phyloP scores from a whole-genome alignment of 2,329 filamentous ascomycete genomes.

The Metarhizium album region DNA sequence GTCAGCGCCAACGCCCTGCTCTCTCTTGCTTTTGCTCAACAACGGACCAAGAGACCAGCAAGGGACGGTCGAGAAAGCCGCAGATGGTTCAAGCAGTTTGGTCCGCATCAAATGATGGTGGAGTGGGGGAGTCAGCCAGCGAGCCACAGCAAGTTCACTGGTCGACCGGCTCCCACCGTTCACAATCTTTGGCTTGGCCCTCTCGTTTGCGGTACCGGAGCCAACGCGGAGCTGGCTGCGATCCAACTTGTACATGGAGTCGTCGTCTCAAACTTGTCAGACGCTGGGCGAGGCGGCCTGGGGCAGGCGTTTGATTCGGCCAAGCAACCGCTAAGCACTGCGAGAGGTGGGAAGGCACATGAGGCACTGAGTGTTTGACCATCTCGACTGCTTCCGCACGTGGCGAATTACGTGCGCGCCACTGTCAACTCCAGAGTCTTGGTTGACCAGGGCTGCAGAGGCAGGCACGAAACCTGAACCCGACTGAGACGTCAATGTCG shows the following conservation, averaged over 20 bases:
- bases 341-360: neutral
- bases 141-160: neutral
- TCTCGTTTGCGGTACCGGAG: neutral
- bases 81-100: neutral
- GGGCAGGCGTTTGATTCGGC: neutral
- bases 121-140: neutral
- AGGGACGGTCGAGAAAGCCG: neutral
- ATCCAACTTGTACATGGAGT: neutral
- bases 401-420: neutral
- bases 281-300: neutral
- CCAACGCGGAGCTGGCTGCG: neutral
- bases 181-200: no score
- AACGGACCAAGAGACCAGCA: neutral
- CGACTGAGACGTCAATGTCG: no score
- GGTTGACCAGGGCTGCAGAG: neutral
- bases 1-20: slow-evolving; percentile 4
- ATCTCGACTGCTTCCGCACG: neutral
- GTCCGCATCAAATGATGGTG: neutral
- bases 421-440: neutral
- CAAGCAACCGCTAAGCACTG: neutral
- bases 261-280: neutral
- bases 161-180: neutral
- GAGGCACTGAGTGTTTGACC: neutral
- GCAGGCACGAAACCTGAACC: neutral
- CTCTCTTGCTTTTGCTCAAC: neutral